Base-by-base conservation (phyloP, 176 grass and related monocot genomes). In the Aegilops bicornis region DNA sequence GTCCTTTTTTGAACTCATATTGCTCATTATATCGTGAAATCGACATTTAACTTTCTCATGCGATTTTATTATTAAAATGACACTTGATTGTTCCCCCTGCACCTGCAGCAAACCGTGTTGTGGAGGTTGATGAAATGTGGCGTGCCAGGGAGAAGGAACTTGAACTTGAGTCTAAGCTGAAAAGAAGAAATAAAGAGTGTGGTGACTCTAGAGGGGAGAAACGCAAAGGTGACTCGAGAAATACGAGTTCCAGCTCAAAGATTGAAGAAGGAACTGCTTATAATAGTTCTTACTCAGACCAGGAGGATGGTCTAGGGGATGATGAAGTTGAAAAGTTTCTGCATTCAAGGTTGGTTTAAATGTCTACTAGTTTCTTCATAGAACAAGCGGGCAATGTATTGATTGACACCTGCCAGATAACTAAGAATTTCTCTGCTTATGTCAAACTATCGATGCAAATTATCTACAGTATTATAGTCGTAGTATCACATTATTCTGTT, bases 81-180 rank as follows among this genome's bases (percentile, higher is more conserved):
- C 30, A 60, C 71, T n/a, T 15, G 25, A 22, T 90, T 90, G 65
- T 87, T 77, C 82, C 10, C 10, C 22, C 10, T 87, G 29, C 88
- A 98, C 22, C 10, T 87, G 29, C 88, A 98, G 96, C 96, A 82
- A 98, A 98, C 84, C 87, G 88, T 90, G 90, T 82, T 87, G 89
- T 95, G 36, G 96, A 95, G 88, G 89, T 98, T 15, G 32, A 91
- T 70, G 96, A 98, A 83, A 95, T 98, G 96, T 98, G 96, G 96
- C 84, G 78, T 77, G 91, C 93, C 30, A 93, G 96, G 31, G 89
- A 95, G 39, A 98, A 95, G 89, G 96, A 98, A 82, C 69, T 86
- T 48, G 90, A 90, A 71, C 79, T 98, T 73, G 91, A 98, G 65
- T 85, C 71, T 66, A 98, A 91, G 66, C 25, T 84, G 67, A 90